Conservation (phyloP, 768 basidiomycete genomes). For the Auricularia sp. region DNA sequence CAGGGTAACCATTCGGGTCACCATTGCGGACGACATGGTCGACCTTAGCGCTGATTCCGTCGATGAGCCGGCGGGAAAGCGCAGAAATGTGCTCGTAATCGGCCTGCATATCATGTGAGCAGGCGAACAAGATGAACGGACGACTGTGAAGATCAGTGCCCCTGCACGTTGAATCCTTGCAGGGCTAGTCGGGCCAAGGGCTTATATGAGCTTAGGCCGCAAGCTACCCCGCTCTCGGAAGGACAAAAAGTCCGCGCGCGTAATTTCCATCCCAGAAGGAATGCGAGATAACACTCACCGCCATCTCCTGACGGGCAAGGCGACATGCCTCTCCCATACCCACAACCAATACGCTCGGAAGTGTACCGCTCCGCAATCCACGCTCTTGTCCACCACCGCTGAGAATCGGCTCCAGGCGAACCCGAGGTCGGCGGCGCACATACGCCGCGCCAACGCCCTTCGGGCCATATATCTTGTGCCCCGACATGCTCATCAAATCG, state of each 20-base stretch:
- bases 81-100: slow-evolving; percentile 67
- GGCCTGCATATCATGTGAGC: slow-evolving; percentile 33
- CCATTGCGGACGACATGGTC: slow-evolving; percentile 93
- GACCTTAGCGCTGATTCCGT: slow-evolving; percentile 71
- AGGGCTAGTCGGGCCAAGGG: slow-evolving; percentile 30
- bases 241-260: slow-evolving; percentile 18
- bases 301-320: slow-evolving; percentile 87
- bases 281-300: slow-evolving; percentile 44
- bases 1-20: slow-evolving; percentile 82
- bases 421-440: slow-evolving; percentile 83
- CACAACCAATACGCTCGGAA: slow-evolving; percentile 78
- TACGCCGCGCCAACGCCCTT: slow-evolving; percentile 95
- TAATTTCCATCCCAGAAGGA: slow-evolving; percentile 21
- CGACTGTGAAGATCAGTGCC: slow-evolving; percentile 62
- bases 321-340: slow-evolving; percentile 93
- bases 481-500: slow-evolving; percentile 92
- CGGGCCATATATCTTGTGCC: slow-evolving; percentile 96
- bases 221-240: slow-evolving; percentile 13
- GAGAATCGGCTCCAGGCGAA: slow-evolving; percentile 87
- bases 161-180: slow-evolving; percentile 74
- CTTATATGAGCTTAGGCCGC: background rate
- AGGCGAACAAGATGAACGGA: background rate
- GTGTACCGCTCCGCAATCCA: slow-evolving; percentile 88
- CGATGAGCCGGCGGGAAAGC: slow-evolving; percentile 72
- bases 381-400: slow-evolving; percentile 97